phyloP scores from a whole-genome alignment of 306 rosid genomes.

The Fragaria ananassa region DNA sequence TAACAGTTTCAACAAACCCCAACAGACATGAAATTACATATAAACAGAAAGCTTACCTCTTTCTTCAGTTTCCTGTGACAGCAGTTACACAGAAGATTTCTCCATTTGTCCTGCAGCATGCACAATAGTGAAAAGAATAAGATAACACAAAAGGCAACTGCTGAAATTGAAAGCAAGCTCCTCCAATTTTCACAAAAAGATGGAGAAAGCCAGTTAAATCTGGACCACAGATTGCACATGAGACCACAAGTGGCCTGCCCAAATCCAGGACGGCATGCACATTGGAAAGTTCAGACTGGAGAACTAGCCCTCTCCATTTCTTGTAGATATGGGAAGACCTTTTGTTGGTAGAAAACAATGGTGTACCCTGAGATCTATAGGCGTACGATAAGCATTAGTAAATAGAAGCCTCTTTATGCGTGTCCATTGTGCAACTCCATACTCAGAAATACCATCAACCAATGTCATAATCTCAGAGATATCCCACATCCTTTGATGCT shows the following conservation, averaged over 20 bases:
- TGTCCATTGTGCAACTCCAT: constrained; percentile 97
- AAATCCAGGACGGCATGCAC: not conserved
- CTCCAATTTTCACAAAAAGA: not conserved
- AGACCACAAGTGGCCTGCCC: not conserved
- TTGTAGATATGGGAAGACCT: not conserved
- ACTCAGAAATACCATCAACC: constrained; percentile 90
- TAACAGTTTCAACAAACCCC: not conserved
- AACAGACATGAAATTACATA: not conserved
- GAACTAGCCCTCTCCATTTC: constrained; percentile 2
- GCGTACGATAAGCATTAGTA: constrained; percentile 75
- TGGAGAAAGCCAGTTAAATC: constrained; percentile 12
- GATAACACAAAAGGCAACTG: constrained; percentile 15
- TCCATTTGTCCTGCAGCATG: constrained; percentile 89
- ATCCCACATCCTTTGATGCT: constrained; percentile 95
- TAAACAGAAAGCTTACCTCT: constrained; percentile 50
- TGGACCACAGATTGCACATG: not conserved
- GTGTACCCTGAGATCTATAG: constrained; percentile 89
- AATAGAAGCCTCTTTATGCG: constrained; percentile 68
- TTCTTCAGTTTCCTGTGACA: constrained; percentile 42
- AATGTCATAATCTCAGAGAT: constrained; percentile 61
- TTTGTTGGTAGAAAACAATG: constrained; percentile 10
- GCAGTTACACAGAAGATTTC: constrained; percentile 77
- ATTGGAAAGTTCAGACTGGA: not conserved
- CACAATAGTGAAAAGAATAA: constrained; percentile 19
- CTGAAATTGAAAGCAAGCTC: constrained; percentile 2